Evolutionary conservation across 148 eudicot species (phyloP).

Genomic region (Arbutus unedo): DNA sequence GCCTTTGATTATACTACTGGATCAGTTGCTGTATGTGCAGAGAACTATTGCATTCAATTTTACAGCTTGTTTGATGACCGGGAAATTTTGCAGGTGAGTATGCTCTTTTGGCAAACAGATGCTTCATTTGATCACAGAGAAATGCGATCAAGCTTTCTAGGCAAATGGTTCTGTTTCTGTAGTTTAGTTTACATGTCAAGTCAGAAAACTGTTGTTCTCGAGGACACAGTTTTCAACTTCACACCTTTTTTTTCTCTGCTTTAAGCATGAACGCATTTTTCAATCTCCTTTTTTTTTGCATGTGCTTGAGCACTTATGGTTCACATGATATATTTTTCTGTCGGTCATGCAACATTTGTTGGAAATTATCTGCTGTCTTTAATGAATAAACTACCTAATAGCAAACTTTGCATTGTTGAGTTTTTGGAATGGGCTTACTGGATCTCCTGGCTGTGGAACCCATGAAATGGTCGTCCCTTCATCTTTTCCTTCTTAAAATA

Average conservation of each 20-base stretch:
- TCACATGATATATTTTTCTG: background rate
- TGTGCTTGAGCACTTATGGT: background rate
- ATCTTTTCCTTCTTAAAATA: background rate
- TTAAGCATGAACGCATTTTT: background rate
- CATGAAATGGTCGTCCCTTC: background rate
- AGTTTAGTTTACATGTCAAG: background rate
- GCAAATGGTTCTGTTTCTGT: background rate
- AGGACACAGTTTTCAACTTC: conserved; percentile 1
- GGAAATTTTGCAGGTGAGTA: conserved; percentile 76
- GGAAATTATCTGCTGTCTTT: background rate
- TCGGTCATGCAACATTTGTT: background rate
- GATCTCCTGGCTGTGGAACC: background rate
- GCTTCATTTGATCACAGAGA: background rate
- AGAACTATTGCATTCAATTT: conserved; percentile 77
- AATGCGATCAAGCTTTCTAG: background rate
- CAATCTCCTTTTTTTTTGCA: background rate
- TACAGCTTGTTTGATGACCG: conserved; percentile 83
- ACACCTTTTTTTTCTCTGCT: background rate
- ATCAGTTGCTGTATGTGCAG: conserved; percentile 63
- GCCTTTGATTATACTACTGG: conserved; percentile 58
- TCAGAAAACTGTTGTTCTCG: background rate
- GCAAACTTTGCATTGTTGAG: background rate
- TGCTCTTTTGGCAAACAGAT: background rate
- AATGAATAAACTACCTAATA: background rate
- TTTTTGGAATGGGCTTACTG: background rate